Evolutionary conservation across 1,284 basidiomycete genomes (phyloP).

Genomic region (Irpex sp.): DNA sequence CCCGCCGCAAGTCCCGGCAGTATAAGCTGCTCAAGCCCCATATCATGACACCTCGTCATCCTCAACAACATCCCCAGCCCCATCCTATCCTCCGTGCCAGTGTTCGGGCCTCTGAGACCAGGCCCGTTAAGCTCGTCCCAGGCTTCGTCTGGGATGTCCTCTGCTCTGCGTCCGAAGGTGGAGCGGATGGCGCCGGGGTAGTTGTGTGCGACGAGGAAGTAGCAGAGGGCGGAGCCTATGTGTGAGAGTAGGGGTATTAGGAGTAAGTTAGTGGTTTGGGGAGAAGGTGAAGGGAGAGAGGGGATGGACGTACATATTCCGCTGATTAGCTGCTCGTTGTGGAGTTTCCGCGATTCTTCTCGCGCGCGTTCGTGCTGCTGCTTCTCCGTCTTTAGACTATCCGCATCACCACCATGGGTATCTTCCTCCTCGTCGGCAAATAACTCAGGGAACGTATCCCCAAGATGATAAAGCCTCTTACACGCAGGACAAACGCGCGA

Average conservation of each 20-base stretch:
- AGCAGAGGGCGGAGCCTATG: slow-evolving; percentile 79
- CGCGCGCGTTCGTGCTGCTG: slow-evolving; percentile 19
- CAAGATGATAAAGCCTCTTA: slow-evolving; percentile 72
- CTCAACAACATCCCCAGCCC: slow-evolving; percentile 74
- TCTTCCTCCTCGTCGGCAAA: slow-evolving; percentile 31
- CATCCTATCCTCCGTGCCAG: slow-evolving; percentile 47
- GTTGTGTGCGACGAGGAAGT: slow-evolving; percentile 74
- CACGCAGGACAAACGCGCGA: slow-evolving; percentile 83
- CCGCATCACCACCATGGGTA: slow-evolving; percentile 34
- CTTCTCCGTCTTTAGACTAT: slow-evolving; percentile 27
- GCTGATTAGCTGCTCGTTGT: slow-evolving; percentile 75
- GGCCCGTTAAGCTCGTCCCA: slow-evolving; percentile 68
- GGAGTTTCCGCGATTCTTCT: slow-evolving; percentile 48
- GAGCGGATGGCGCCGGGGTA: slow-evolving; percentile 71
- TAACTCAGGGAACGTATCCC: slow-evolving; percentile 66
- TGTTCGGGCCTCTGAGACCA: no score
- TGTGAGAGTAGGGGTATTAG: background rate
- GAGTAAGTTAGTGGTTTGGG: no score
- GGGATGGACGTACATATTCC: slow-evolving; percentile 69
- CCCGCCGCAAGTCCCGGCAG: slow-evolving; percentile 47
- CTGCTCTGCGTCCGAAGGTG: slow-evolving; percentile 74
- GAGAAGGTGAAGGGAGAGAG: background rate
- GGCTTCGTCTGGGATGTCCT: slow-evolving; percentile 72
- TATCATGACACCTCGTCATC: slow-evolving; percentile 80
- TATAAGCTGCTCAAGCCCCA: slow-evolving; percentile 79